These are phyloP conservation scores for Alternaria novae-zelandiae DNA, from an alignment of 2,329 filamentous ascomycete species.

Conservation along the genomic window DNA sequence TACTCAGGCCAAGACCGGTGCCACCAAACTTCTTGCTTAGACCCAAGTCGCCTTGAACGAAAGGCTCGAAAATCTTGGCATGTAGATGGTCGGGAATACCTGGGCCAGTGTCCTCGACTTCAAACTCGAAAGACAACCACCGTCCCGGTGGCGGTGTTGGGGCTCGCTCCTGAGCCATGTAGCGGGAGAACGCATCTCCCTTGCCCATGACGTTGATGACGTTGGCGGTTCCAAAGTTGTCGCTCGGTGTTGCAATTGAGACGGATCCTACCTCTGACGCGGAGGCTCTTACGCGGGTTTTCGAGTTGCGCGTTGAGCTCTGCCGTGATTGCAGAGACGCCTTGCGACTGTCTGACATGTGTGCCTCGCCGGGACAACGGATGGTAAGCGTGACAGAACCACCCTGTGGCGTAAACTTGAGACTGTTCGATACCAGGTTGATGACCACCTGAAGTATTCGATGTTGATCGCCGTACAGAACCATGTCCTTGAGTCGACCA, in stretches of 20 bases:
- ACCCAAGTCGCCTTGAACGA: constrained; percentile 89
- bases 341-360: constrained; percentile 51
- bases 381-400: constrained; percentile 80
- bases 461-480: constrained; percentile 90
- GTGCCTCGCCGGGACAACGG: constrained; percentile 69
- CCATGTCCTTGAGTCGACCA: constrained; percentile 80
- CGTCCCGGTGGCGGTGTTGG: constrained; percentile 64
- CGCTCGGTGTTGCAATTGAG: constrained; percentile 33
- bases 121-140: constrained; percentile 81
- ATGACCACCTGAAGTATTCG: constrained; percentile 92
- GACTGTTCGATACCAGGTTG: constrained; percentile 87
- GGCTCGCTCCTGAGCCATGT: constrained; percentile 45
- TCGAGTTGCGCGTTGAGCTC: constrained; percentile 47
- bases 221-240: constrained; percentile 50
- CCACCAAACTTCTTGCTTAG: constrained; percentile 90
- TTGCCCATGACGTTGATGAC: constrained; percentile 53
- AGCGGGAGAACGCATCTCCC: constrained; percentile 42
- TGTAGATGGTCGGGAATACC: constrained; percentile 82
- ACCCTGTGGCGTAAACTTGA: constrained; percentile 85
- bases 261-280: constrained; percentile 41
- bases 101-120: constrained; percentile 86
- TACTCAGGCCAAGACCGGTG: constrained; percentile 85
- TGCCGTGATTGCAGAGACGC: constrained; percentile 54
- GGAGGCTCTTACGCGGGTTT: constrained; percentile 35
- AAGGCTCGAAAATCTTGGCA: constrained; percentile 87